Evolutionary conservation across 495 filamentous ascomycete species (phyloP).

Genomic region (Astrocystis sublimbata): DNA sequence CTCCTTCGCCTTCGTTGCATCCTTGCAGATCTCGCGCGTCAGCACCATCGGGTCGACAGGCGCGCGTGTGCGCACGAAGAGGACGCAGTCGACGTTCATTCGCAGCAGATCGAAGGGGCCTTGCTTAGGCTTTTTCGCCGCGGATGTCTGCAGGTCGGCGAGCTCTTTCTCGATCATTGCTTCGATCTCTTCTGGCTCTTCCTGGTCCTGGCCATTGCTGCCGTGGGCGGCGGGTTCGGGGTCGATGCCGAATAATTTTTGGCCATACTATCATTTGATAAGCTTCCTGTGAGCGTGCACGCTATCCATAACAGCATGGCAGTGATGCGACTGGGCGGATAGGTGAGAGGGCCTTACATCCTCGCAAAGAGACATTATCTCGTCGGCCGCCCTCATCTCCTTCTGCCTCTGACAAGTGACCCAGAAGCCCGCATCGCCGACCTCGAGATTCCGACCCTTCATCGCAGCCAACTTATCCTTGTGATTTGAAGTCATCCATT

Average conservation of each 20-base stretch:
- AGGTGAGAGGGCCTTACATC: constrained; percentile 54
- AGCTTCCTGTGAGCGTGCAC: background rate
- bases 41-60: constrained; percentile 82
- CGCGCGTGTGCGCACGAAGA: constrained; percentile 63
- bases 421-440: constrained; percentile 85
- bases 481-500: constrained; percentile 58
- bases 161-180: constrained; percentile 78
- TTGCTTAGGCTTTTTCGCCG: constrained; percentile 44
- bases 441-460: constrained; percentile 52
- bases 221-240: constrained; percentile 38
- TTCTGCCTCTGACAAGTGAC: constrained; percentile 80
- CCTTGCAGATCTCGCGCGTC: constrained; percentile 71
- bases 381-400: constrained; percentile 74
- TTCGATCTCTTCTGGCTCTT: constrained; percentile 70
- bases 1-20: constrained; percentile 52
- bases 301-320: background rate
- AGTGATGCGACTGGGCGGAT: background rate
- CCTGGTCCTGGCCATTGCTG: too few species aligned
- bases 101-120: constrained; percentile 63
- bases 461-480: constrained; percentile 41
- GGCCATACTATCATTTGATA: constrained; percentile 53
- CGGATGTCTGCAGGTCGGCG: constrained; percentile 61
- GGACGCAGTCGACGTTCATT: constrained; percentile 74
- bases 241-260: constrained; percentile 58
- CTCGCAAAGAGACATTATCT: constrained; percentile 71